These are phyloP conservation scores for Colletotrichum cuscutae DNA, from an alignment of 2,329 filamentous ascomycete species.

Conservation along the genomic window DNA sequence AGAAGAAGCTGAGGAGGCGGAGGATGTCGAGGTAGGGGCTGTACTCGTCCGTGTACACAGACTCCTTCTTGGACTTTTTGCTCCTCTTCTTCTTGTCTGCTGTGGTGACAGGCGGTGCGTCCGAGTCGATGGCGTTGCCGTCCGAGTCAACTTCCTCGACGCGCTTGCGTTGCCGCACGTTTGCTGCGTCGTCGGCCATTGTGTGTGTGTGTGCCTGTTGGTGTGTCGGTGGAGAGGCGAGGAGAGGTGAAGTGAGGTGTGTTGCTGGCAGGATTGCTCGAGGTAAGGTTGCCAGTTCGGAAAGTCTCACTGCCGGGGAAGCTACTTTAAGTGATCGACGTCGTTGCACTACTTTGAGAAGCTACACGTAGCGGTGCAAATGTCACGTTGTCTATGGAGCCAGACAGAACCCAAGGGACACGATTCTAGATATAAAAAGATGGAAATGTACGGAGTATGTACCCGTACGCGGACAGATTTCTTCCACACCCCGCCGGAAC, in stretches of 20 bases:
- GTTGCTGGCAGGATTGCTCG: background rate
- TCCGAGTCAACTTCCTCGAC: constrained; percentile 41
- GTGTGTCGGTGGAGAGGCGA: background rate
- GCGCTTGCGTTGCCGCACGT: constrained; percentile 57
- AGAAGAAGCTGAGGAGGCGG: constrained; percentile 74
- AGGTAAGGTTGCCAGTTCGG: background rate
- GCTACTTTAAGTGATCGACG: background rate
- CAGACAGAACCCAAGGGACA: background rate
- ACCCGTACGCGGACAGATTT: too few species aligned
- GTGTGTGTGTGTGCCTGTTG: background rate
- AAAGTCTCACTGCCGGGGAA: background rate
- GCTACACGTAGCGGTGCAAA: background rate
- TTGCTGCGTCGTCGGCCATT: constrained; percentile 48
- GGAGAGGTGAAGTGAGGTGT: background rate
- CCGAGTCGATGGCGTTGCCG: constrained; percentile 43
- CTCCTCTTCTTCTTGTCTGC: constrained; percentile 38
- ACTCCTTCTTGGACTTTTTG: constrained; percentile 39
- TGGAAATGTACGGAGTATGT: background rate
- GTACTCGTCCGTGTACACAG: constrained; percentile 60
- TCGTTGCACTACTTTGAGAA: background rate
- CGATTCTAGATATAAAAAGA: background rate
- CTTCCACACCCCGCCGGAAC: background rate
- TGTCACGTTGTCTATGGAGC: constrained; percentile 7
- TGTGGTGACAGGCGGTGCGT: constrained; percentile 37
- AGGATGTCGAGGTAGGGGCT: constrained; percentile 71